phyloP scores from a whole-genome alignment of 73 alveolate species.

The Paramecium bursaria region DNA sequence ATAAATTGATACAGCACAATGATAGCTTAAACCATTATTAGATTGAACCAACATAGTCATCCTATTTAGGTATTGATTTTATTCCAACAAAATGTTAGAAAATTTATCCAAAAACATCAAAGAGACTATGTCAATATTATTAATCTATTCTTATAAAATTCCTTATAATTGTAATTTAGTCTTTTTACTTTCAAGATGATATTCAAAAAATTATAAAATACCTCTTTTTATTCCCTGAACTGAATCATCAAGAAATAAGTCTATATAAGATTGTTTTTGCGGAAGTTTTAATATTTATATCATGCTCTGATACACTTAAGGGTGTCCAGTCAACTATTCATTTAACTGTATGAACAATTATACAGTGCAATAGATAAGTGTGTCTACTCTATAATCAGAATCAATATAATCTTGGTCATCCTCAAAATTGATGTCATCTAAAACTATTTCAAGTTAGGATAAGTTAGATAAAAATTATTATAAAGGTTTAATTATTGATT shows the following conservation, averaged over 20 bases:
- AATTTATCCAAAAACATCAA: neutral
- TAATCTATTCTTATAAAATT: slow-evolving; percentile 2
- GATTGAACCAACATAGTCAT: neutral
- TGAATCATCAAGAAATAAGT: slow-evolving; percentile 14
- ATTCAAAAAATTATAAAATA: slow-evolving; percentile 39
- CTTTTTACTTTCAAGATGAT: slow-evolving; percentile 33
- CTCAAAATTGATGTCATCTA: slow-evolving; percentile 14
- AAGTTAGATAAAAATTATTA: neutral
- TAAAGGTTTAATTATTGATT: slow-evolving; percentile 11
- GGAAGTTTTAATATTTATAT: slow-evolving; percentile 46
- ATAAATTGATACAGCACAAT: neutral
- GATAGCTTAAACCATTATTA: neutral
- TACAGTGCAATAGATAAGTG: neutral
- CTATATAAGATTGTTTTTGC: neutral
- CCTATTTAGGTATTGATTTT: neutral
- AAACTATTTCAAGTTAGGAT: neutral
- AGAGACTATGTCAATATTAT: neutral
- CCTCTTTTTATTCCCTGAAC: slow-evolving; percentile 3
- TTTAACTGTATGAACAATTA: neutral
- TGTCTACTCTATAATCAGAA: neutral
- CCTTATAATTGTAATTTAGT: slow-evolving; percentile 13
- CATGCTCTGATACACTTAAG: neutral
- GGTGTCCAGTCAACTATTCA: neutral
- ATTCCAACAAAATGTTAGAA: neutral
- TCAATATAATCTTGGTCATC: neutral